Conservation (phyloP, 2,329 filamentous ascomycete genomes). For the Microcyclosporella mali region DNA sequence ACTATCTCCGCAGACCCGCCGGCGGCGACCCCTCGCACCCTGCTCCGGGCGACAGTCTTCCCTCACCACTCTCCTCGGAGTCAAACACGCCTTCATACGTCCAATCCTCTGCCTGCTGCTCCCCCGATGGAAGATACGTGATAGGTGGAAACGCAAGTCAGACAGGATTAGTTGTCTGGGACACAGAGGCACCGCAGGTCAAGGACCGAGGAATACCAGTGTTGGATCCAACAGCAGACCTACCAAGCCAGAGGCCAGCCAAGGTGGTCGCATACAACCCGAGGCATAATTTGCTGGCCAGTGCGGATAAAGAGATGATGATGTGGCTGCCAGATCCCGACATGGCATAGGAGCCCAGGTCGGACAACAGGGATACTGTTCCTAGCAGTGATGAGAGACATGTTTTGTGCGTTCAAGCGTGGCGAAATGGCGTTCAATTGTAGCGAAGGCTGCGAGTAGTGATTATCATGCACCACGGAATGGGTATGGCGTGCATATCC, state of each 20-base stretch:
- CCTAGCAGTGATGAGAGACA: not conserved
- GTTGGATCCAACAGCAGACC: slow-evolving; percentile 56
- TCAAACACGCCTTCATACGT: slow-evolving; percentile 42
- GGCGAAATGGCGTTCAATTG: not conserved
- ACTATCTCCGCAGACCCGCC: slow-evolving; percentile 29
- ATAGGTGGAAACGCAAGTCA: slow-evolving; percentile 64
- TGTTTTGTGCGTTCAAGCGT: slow-evolving; percentile 5
- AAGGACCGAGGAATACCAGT: slow-evolving; percentile 52
- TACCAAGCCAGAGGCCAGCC: slow-evolving; percentile 59
- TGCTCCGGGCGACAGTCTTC: slow-evolving; percentile 34
- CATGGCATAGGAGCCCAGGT: not conserved
- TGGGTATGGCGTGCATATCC: too few relatives aligned
- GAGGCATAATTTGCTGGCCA: slow-evolving; percentile 84
- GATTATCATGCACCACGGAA: too few relatives aligned
- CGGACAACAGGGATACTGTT: not conserved
- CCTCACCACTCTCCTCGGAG: slow-evolving; percentile 36
- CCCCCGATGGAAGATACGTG: slow-evolving; percentile 82
- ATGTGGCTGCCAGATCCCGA: slow-evolving; percentile 33
- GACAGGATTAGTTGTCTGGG: slow-evolving; percentile 78
- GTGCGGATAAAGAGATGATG: slow-evolving; percentile 70
- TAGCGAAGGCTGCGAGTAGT: too few relatives aligned
- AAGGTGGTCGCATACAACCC: slow-evolving; percentile 84
- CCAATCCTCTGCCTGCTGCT: slow-evolving; percentile 78
- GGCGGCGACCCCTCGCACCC: slow-evolving; percentile 24
- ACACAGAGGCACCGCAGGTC: slow-evolving; percentile 54